Conservation (phyloP, 2,329 filamentous ascomycete species). For the Penicillium digitatum region DNA sequence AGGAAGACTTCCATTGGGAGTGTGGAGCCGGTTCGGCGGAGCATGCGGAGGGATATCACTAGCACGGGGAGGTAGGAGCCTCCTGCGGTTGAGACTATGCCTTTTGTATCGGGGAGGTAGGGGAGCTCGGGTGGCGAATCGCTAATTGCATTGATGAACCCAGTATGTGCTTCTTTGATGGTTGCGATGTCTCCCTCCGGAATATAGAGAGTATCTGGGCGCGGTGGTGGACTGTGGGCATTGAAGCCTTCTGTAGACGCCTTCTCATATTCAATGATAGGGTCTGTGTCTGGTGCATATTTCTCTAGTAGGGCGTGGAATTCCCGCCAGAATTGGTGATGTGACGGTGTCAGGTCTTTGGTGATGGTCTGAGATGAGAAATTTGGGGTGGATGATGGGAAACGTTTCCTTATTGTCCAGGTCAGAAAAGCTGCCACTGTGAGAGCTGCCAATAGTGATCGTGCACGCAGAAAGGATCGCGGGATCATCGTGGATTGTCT, state of each 20-base stretch:
- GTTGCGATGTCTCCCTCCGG: slow-evolving; percentile 26
- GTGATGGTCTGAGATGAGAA: background rate
- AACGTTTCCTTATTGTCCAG: slow-evolving; percentile 7
- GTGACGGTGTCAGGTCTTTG: slow-evolving; percentile 8
- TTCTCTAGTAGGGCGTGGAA: slow-evolving; percentile 32
- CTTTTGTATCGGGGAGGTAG: slow-evolving; percentile 35
- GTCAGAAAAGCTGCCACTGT: background rate
- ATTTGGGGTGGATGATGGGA: background rate
- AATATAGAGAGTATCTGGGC: slow-evolving; percentile 33
- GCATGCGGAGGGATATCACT: slow-evolving; percentile 45
- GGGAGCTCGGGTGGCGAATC: slow-evolving; percentile 30
- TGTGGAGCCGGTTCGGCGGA: slow-evolving; percentile 42
- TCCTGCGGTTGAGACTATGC: slow-evolving; percentile 48
- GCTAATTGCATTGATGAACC: slow-evolving; percentile 33
- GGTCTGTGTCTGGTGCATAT: slow-evolving; percentile 29
- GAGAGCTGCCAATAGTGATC: slow-evolving; percentile 11
- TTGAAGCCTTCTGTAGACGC: slow-evolving; percentile 29
- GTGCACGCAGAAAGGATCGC: slow-evolving; percentile 10
- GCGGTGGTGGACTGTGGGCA: slow-evolving; percentile 24
- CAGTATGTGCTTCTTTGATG: slow-evolving; percentile 35
- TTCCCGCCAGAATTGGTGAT: slow-evolving; percentile 32
- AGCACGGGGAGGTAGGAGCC: slow-evolving; percentile 44
- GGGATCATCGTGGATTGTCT: background rate
- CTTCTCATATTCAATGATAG: slow-evolving; percentile 27
- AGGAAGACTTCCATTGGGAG: slow-evolving; percentile 48